Evolutionary conservation across 208 protist species (phyloP), one percentile per base, ranked within the genome.

Genomic region (Herpetomonas muscarum): DNA sequence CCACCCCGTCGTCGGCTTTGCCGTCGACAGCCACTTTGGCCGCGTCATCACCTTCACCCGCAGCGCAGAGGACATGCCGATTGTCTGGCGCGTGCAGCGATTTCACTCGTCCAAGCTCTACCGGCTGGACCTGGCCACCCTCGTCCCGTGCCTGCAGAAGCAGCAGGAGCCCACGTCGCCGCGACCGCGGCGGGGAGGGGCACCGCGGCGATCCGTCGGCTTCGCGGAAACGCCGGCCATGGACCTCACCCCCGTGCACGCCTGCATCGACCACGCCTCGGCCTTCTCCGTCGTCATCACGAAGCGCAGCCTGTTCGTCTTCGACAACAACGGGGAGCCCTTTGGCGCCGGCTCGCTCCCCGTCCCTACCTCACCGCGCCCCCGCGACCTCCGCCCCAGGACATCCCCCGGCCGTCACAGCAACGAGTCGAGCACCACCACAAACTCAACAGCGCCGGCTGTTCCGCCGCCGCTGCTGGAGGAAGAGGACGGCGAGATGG

Each of bases 81-180:
- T 85, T 36, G 67, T 95, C 36, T 92, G 88, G 83, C 78, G 83
- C 7, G 67, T 95, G 46, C 81, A 88, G 54, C 82, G 71, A 19
- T 68, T 57, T 22, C 70, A 70, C 10, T 65, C 59, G 39, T 61
- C 9, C 26, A 70, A 80, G 37, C 46, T 92, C 41, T 57, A 74
- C 48, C 62, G 62, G 0, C 74, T 92, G 0, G 45, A 75, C 32
- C 30, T 83, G 9, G 26, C 52, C 6, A 10, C 22, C 3, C 46
- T 74, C 25, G 59, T 86, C 49, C 70, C 62, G 1, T 3, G 46
- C 24, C 19, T 46, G 19, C 5, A 17, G 7, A 10, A 50, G 46
- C 46, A 30, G 25, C 46, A 24, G 22, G 34, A 39, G 34, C 6
- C 34, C 9, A 39, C 34, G 25, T n/a, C 25, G 13, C 28, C 24